Evolutionary conservation across 306 rosid genomes (phyloP).

Genomic region (Gastrolobium bilobum): DNA sequence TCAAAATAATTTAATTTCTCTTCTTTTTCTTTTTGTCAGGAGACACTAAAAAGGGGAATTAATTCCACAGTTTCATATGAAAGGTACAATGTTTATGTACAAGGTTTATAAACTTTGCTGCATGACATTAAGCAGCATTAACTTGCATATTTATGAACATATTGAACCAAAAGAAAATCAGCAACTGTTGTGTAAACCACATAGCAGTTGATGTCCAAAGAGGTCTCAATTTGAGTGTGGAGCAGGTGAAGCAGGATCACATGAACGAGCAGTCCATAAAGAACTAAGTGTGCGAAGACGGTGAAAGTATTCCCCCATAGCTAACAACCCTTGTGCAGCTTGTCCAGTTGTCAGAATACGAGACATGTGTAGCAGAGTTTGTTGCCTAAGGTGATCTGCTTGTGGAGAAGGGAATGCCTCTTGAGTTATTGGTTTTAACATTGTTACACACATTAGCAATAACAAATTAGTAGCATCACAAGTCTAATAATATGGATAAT

Average conservation of each 20-base stretch:
- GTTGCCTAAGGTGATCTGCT: conserved; percentile 89
- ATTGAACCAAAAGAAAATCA: conserved; percentile 13
- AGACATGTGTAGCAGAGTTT: conserved; percentile 75
- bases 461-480: neutral
- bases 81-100: conserved; percentile 45
- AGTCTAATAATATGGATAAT: neutral
- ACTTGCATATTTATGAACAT: neutral
- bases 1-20: neutral
- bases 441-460: neutral
- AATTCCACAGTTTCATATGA: neutral
- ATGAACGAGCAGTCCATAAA: conserved; percentile 69
- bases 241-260: conserved; percentile 46
- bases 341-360: conserved; percentile 63
- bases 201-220: conserved; percentile 17
- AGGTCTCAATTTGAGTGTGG: conserved; percentile 14
- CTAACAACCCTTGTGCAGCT: conserved; percentile 74
- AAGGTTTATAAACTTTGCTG: conserved; percentile 26
- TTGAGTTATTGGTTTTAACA: conserved; percentile 32
- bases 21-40: neutral
- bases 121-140: neutral
- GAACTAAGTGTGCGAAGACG: conserved; percentile 84
- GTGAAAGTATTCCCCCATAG: conserved; percentile 78
- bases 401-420: conserved; percentile 46
- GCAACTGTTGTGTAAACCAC: conserved; percentile 13
- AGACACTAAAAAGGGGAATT: neutral